A percentile compares a stretch with the other conserved stretches of the same genome.
Evolutionary conservation across 2,329 filamentous ascomycete species (phyloP).

Genomic region (Aotearoamyces nothofagi): DNA sequence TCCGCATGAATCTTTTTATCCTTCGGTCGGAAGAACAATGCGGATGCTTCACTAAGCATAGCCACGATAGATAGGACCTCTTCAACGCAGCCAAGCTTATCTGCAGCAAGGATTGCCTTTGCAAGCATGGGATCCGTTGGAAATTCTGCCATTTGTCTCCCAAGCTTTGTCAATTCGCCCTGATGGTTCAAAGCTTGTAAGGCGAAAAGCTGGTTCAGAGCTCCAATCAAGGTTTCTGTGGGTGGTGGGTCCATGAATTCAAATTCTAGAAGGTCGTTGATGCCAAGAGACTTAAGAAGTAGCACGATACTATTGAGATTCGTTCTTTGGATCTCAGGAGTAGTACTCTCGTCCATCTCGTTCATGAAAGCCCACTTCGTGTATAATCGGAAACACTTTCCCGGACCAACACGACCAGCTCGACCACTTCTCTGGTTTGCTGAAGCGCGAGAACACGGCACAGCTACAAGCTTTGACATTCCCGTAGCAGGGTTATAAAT

Average conservation of each 20-base stretch:
- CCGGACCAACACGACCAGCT: constrained; percentile 80
- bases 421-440: constrained; percentile 88
- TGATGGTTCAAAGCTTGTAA: constrained; percentile 78
- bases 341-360: constrained; percentile 83
- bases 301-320: constrained; percentile 77
- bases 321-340: constrained; percentile 82
- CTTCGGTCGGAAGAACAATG: constrained; percentile 87
- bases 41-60: constrained; percentile 79
- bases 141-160: constrained; percentile 90
- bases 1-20: constrained; percentile 97
- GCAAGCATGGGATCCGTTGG: constrained; percentile 85
- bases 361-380: constrained; percentile 91
- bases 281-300: constrained; percentile 75
- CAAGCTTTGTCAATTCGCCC: constrained; percentile 79
- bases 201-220: constrained; percentile 82
- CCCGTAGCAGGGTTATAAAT: constrained; percentile 82
- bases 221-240: constrained; percentile 75
- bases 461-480: constrained; percentile 83
- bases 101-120: constrained; percentile 75
- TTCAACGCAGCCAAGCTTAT: constrained; percentile 83
- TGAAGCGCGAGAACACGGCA: constrained; percentile 80
- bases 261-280: constrained; percentile 85
- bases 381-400: constrained; percentile 87
- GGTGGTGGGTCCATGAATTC: constrained; percentile 94
- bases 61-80: constrained; percentile 89